phyloP scores from a whole-genome alignment of 2,329 filamentous ascomycete genomes.

The Fusarium sp. region DNA sequence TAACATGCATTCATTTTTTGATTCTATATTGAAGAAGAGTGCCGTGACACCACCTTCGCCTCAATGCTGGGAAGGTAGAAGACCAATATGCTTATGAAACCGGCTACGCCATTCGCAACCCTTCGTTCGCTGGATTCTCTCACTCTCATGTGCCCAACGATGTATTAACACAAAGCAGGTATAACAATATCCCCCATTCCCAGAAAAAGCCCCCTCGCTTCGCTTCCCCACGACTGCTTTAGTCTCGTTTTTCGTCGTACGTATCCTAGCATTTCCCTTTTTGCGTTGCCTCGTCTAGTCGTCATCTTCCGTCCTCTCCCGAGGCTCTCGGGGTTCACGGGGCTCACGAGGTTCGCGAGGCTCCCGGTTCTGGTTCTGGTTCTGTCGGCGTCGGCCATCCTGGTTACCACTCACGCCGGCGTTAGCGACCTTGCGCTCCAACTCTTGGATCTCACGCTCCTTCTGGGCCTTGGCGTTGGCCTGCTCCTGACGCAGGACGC shows the following conservation, averaged over 20 bases:
- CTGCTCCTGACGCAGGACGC: constrained; percentile 83
- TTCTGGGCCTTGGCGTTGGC: constrained; percentile 79
- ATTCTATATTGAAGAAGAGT: constrained; percentile 37
- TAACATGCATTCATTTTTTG: constrained; percentile 33
- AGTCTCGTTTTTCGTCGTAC: constrained; percentile 30
- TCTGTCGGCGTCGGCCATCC: constrained; percentile 50
- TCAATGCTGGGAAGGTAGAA: constrained; percentile 43
- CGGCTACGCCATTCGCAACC: constrained; percentile 53
- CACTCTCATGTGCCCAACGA: constrained; percentile 43
- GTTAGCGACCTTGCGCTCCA: constrained; percentile 72
- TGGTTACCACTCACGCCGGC: constrained; percentile 51
- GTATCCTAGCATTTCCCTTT: constrained; percentile 24
- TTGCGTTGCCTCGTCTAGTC: constrained; percentile 54
- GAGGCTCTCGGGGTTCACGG: constrained; percentile 29
- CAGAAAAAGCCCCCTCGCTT: constrained; percentile 33
- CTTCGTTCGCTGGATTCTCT: constrained; percentile 44
- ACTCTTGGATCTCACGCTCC: constrained; percentile 80
- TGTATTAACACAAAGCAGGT: constrained; percentile 50
- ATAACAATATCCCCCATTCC: constrained; percentile 40
- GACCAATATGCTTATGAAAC: constrained; percentile 49
- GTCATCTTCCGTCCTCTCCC: constrained; percentile 66
- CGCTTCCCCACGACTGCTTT: constrained; percentile 28
- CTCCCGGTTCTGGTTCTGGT: constrained; percentile 35
- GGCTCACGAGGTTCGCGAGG: constrained; percentile 26
- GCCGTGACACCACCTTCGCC: constrained; percentile 28